phyloP scores from a whole-genome alignment of 305 asterid species.

The Fraxinus baroniana region DNA sequence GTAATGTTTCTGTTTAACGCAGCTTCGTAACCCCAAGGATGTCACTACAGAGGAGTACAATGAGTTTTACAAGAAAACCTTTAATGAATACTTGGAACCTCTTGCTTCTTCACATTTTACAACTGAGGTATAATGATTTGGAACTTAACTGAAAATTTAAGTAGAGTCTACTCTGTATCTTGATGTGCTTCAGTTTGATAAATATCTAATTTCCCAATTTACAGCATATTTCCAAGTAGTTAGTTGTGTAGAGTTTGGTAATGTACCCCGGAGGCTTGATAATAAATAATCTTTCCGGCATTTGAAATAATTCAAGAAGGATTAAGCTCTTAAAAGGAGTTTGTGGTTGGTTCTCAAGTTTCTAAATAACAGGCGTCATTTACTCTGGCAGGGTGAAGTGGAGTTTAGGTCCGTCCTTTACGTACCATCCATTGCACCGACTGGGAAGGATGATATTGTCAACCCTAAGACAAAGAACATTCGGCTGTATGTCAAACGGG shows the following conservation, averaged over 20 bases:
- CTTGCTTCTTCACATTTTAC: slow-evolving; percentile 96
- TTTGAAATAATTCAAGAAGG: not conserved
- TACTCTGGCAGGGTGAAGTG: slow-evolving; percentile 80
- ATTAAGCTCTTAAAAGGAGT: not conserved
- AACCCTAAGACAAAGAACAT: slow-evolving; percentile 92
- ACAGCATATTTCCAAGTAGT: not conserved
- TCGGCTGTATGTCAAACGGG: slow-evolving; percentile 86
- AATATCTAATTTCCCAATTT: not conserved
- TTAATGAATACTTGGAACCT: slow-evolving; percentile 89
- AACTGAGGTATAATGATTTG: slow-evolving; percentile 66
- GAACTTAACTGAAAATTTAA: not conserved
- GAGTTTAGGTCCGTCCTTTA: slow-evolving; percentile 87
- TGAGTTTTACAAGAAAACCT: slow-evolving; percentile 84
- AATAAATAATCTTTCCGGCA: not conserved
- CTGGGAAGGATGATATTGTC: slow-evolving; percentile 75
- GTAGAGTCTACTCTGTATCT: not conserved
- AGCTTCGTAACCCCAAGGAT: slow-evolving; percentile 95
- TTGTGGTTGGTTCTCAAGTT: slow-evolving; percentile 4
- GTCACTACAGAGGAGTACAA: slow-evolving; percentile 86
- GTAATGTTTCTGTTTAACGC: slow-evolving; percentile 31
- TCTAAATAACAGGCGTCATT: slow-evolving; percentile 14
- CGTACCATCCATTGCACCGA: slow-evolving; percentile 76
- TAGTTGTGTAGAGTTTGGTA: not conserved
- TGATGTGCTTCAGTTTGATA: not conserved
- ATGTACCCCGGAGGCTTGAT: not conserved